These are phyloP conservation scores for Irpex rosettiformis DNA, from an alignment of 1,284 basidiomycete genomes.

Conservation along the genomic window DNA sequence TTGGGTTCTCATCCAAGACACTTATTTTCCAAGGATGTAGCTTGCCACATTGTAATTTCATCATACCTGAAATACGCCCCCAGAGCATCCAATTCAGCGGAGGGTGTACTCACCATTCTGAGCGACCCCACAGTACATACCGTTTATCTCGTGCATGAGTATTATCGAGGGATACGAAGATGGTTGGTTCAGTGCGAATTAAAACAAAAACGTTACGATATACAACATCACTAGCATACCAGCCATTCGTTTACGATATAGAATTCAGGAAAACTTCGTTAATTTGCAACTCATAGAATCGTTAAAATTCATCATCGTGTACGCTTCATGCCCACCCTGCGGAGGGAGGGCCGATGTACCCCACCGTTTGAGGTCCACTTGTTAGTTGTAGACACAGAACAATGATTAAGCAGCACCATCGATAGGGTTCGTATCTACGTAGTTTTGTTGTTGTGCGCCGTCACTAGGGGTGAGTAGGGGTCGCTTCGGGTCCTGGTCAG, in stretches of 20 bases:
- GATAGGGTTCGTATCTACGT: slow-evolving; percentile 6
- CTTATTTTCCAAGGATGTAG: no score
- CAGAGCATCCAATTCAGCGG: no score
- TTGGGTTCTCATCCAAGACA: no score
- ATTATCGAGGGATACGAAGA: no score
- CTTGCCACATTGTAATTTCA: no score
- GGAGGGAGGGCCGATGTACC: not conserved
- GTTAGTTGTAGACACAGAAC: not conserved
- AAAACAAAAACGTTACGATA: not conserved
- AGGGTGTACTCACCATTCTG: no score
- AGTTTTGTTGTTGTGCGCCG: slow-evolving; percentile 1
- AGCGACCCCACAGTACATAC: no score
- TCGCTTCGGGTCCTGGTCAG: slow-evolving; percentile 28
- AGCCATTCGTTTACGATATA: not conserved
- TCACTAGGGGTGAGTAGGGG: slow-evolving; percentile 7
- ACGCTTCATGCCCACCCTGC: not conserved
- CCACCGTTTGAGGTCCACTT: no score
- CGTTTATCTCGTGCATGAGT: no score
- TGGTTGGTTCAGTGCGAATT: not conserved
- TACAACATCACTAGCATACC: not conserved
- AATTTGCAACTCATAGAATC: no score
- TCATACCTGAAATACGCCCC: no score
- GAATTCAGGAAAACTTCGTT: no score
- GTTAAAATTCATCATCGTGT: not conserved
- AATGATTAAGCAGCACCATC: not conserved